These are phyloP conservation scores for Wickerhamomyces queroliae DNA, from an alignment of 805 yeast genomes.

Conservation along the genomic window DNA sequence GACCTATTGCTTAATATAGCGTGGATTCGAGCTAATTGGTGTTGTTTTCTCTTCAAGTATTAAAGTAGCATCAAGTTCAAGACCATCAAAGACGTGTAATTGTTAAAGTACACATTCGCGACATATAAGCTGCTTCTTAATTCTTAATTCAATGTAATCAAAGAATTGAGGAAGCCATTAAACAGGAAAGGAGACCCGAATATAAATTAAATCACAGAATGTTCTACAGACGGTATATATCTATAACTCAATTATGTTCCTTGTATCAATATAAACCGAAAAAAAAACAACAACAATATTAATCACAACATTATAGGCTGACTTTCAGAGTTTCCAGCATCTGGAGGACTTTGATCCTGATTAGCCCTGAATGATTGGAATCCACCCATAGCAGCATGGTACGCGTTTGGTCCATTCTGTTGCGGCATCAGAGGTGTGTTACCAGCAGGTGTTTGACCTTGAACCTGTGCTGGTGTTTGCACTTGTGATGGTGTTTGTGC, in stretches of 20 bases:
- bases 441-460: constrained; percentile 25
- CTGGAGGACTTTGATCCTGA: constrained; percentile 2
- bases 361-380: background rate
- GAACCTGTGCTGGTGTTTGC: too few relatives aligned
- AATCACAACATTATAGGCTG: constrained; percentile 19
- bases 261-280: background rate
- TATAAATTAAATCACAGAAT: background rate
- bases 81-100: too few relatives aligned
- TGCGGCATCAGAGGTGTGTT: background rate
- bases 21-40: too few relatives aligned
- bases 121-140: too few relatives aligned
- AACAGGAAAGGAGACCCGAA: background rate
- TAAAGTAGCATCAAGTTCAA: background rate
- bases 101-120: too few relatives aligned
- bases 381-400: background rate
- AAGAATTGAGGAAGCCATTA: background rate
- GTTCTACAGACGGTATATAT: background rate
- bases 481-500: constrained; percentile 7
- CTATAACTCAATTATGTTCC: background rate
- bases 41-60: too few relatives aligned
- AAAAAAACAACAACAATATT: background rate
- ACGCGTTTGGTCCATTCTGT: background rate
- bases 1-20: too few relatives aligned
- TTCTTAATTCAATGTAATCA: too few relatives aligned
- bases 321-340: constrained; percentile 12